Conservation (phyloP, 331 rosid genomes). For the Prunus yedoensis region DNA sequence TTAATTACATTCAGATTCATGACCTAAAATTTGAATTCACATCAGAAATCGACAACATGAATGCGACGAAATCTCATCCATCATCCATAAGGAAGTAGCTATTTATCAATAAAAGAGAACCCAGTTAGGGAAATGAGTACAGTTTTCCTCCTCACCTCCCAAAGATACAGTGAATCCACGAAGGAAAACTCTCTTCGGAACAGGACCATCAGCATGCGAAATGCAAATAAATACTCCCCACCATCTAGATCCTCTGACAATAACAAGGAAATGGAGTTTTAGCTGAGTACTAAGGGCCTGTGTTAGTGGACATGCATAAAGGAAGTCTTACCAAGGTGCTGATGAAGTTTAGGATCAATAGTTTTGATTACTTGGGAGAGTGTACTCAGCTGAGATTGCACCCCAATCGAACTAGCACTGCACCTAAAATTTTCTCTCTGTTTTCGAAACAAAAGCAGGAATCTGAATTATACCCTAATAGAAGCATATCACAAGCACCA, state of each 20-base stretch:
- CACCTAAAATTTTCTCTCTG: slow-evolving; percentile 91
- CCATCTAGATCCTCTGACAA: slow-evolving; percentile 90
- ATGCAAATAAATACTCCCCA: slow-evolving; percentile 93
- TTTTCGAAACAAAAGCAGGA: slow-evolving; percentile 32
- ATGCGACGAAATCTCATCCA: background rate
- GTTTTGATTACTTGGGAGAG: slow-evolving; percentile 89
- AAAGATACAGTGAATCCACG: slow-evolving; percentile 84
- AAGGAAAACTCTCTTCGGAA: slow-evolving; percentile 96
- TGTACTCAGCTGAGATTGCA: slow-evolving; percentile 85
- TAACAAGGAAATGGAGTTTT: slow-evolving; percentile 22
- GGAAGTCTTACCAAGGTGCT: slow-evolving; percentile 70
- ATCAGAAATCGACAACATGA: background rate
- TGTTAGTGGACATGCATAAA: background rate
- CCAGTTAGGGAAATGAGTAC: slow-evolving; percentile 1
- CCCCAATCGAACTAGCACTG: slow-evolving; percentile 76
- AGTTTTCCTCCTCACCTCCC: slow-evolving; percentile 75
- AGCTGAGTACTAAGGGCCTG: background rate
- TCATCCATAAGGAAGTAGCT: background rate
- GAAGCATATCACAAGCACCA: slow-evolving; percentile 23
- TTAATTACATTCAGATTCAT: slow-evolving; percentile 18
- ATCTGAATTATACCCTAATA: slow-evolving; percentile 27
- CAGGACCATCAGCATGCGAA: slow-evolving; percentile 98
- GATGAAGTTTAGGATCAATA: slow-evolving; percentile 92
- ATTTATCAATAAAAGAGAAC: background rate
- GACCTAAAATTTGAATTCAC: background rate